Percentiles rank a stretch among this genome's conserved stretches.
phyloP scores from a whole-genome alignment of 441 rosid genomes.

The Mallotus repandus region DNA sequence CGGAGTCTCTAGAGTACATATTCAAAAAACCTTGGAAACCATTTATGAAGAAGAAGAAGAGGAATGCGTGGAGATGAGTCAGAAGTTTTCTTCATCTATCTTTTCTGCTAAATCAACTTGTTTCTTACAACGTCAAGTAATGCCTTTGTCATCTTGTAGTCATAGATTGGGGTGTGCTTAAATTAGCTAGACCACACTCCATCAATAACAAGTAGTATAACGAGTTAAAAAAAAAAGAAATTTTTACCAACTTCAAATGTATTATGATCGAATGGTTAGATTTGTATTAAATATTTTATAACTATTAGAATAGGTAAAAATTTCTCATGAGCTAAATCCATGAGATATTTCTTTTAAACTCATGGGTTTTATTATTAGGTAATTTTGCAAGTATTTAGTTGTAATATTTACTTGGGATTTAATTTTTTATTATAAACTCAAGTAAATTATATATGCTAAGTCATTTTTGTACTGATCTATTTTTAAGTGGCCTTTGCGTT shows the following conservation, averaged over 20 bases:
- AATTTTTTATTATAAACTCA: not conserved
- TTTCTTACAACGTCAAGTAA: constrained; percentile 24
- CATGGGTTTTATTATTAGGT: not conserved
- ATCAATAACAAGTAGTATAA: too few relatives aligned
- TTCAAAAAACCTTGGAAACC: constrained; percentile 31
- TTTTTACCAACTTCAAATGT: too few relatives aligned
- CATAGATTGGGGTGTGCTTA: constrained; percentile 22
- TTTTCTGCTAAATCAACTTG: constrained; percentile 10
- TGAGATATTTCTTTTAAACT: not conserved
- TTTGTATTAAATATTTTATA: too few relatives aligned
- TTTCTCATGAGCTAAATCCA: not conserved
- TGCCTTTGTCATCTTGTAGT: constrained; percentile 6
- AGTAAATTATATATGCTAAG: not conserved
- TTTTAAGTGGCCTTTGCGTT: too few relatives aligned
- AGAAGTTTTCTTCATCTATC: not conserved
- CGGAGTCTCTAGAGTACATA: constrained; percentile 14
- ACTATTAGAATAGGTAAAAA: too few relatives aligned
- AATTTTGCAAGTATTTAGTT: not conserved
- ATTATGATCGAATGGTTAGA: too few relatives aligned
- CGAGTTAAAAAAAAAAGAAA: too few relatives aligned
- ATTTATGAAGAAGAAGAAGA: constrained; percentile 40
- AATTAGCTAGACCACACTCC: too few relatives aligned
- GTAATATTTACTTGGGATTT: not conserved
- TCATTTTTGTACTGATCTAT: too few relatives aligned
- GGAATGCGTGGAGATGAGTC: constrained; percentile 13